These are phyloP conservation scores for Cornus suecica DNA, from an alignment of 148 eudicot species.

Conservation along the genomic window DNA sequence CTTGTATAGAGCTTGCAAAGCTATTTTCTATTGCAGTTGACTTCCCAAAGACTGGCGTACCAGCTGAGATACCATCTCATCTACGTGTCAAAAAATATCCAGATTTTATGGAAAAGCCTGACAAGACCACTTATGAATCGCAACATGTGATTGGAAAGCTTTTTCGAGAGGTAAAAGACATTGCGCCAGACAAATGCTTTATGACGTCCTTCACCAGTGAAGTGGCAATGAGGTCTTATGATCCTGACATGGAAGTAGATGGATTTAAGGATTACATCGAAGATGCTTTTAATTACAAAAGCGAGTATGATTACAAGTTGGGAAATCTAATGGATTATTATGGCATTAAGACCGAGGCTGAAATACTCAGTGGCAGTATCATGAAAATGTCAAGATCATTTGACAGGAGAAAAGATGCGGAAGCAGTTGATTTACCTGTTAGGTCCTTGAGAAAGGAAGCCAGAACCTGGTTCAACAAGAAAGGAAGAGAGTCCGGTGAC, in stretches of 20 bases:
- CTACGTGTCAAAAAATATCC: conserved; percentile 58
- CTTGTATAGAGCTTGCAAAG: conserved; percentile 45
- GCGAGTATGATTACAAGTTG: conserved; percentile 40
- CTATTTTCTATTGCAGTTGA: conserved; percentile 63
- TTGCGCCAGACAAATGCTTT: conserved; percentile 22
- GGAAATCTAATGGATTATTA: conserved; percentile 47
- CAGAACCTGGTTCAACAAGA: conserved; percentile 10
- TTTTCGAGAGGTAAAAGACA: conserved; percentile 39
- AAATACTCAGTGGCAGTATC: conserved; percentile 43
- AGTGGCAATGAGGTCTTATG: conserved; percentile 38
- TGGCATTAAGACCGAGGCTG: conserved; percentile 52
- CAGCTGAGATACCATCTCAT: conserved; percentile 46
- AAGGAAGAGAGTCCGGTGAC: conserved; percentile 4
- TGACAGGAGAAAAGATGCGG: conserved; percentile 31
- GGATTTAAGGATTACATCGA: conserved; percentile 41
- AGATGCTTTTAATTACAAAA: conserved; percentile 22
- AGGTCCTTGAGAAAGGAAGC: conserved; percentile 26
- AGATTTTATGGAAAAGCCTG: conserved; percentile 60
- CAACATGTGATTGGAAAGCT: conserved; percentile 43
- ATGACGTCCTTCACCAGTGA: conserved; percentile 31
- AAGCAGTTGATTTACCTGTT: conserved; percentile 22
- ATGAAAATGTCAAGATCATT: conserved; percentile 42
- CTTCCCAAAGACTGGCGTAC: conserved; percentile 60
- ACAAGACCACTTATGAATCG: conserved; percentile 39
- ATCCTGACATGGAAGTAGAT: conserved; percentile 44